phyloP scores from a whole-genome alignment of 331 rosid genomes.

The Stylosanthes scabra region DNA sequence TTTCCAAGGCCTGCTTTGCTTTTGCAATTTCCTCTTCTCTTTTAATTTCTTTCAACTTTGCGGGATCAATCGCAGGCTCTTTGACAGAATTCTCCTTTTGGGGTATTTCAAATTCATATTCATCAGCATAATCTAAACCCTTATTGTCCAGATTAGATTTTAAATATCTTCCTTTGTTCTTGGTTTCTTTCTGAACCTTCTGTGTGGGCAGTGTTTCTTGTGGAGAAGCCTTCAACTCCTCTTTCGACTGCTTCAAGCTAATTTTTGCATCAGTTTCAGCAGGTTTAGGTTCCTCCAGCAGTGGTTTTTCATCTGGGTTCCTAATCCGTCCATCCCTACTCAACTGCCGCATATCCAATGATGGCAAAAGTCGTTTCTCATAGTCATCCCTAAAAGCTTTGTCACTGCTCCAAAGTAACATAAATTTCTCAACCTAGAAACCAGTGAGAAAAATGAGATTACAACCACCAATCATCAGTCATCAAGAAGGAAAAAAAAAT shows the following conservation, averaged over 20 bases:
- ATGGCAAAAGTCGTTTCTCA: slow-evolving; percentile 71
- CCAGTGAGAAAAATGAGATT: background rate
- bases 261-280: slow-evolving; percentile 49
- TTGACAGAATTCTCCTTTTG: slow-evolving; percentile 48
- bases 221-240: slow-evolving; percentile 51
- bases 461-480: background rate
- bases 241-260: slow-evolving; percentile 56
- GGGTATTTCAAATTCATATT: slow-evolving; percentile 49
- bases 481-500: background rate
- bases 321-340: slow-evolving; percentile 95
- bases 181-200: slow-evolving; percentile 68
- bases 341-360: slow-evolving; percentile 73
- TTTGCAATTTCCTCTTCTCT: slow-evolving; percentile 84
- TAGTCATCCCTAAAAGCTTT: slow-evolving; percentile 81
- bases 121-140: slow-evolving; percentile 52
- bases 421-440: slow-evolving; percentile 67
- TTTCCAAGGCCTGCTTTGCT: slow-evolving; percentile 81
- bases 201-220: slow-evolving; percentile 43
- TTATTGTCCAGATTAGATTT: slow-evolving; percentile 42
- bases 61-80: slow-evolving; percentile 58
- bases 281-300: slow-evolving; percentile 53
- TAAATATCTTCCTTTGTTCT: slow-evolving; percentile 46
- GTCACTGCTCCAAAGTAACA: slow-evolving; percentile 72
- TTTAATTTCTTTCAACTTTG: slow-evolving; percentile 77
- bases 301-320: slow-evolving; percentile 83